A percentile compares a stretch with the other conserved stretches of the same genome.
Conservation (phyloP, 2,329 filamentous ascomycete genomes). For the Chrysoporthe puriensis region DNA sequence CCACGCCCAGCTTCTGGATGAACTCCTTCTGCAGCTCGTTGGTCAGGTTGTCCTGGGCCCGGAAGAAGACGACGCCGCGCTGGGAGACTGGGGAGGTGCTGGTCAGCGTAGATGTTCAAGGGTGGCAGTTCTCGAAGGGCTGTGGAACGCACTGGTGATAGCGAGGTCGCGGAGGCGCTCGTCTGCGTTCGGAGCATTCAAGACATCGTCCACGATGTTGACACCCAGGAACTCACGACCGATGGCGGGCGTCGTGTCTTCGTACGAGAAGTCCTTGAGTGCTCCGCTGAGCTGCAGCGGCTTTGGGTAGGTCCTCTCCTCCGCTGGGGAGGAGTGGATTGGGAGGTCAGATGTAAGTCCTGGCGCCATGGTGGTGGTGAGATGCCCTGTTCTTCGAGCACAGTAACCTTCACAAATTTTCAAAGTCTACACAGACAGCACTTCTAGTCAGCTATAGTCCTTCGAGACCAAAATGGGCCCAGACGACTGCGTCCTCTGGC, state of each 20-base stretch:
- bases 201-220: constrained; percentile 27
- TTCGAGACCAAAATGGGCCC: too few species aligned
- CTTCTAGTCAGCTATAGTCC: too few species aligned
- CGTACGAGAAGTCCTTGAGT: constrained; percentile 22
- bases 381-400: background rate
- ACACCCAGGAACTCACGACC: constrained; percentile 26
- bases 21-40: constrained; percentile 52
- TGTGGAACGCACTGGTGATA: constrained; percentile 23
- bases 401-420: too few species aligned
- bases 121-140: background rate
- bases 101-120: background rate
- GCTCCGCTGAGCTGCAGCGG: constrained; percentile 24
- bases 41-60: constrained; percentile 48
- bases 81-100: constrained; percentile 45
- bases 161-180: constrained; percentile 25
- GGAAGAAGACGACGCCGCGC: constrained; percentile 55
- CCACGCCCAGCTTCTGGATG: constrained; percentile 49
- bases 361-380: constrained; percentile 20
- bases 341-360: constrained; percentile 18
- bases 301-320: constrained; percentile 19
- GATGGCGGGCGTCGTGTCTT: constrained; percentile 26
- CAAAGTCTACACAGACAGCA: too few species aligned
- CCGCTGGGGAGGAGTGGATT: constrained; percentile 11
- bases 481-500: too few species aligned
- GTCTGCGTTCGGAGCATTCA: constrained; percentile 24